A percentile compares a stretch with the other conserved stretches of the same genome.
These are phyloP conservation scores for Talaromyces trachyspermus DNA, from an alignment of 495 filamentous ascomycete genomes.

Conservation along the genomic window DNA sequence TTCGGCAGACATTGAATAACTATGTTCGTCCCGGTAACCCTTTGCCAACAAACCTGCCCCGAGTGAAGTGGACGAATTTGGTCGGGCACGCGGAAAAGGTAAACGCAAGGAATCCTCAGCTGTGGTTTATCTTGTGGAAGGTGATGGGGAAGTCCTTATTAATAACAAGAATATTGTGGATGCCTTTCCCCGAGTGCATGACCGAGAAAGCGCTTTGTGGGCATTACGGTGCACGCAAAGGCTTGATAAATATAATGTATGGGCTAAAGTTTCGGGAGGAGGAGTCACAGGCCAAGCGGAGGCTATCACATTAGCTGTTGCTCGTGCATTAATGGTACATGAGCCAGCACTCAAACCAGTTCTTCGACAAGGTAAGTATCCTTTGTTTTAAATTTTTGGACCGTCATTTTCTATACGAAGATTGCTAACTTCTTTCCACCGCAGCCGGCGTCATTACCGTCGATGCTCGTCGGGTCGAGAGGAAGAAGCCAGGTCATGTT, in stretches of 20 bases:
- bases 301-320: conserved; percentile 86
- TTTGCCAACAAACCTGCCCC: conserved; percentile 49
- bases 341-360: conserved; percentile 85
- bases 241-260: conserved; percentile 95
- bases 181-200: conserved; percentile 79
- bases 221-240: conserved; percentile 73
- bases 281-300: conserved; percentile 94
- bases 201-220: conserved; percentile 92
- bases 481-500: conserved; percentile 93
- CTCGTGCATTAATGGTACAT: conserved; percentile 79
- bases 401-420: conserved; percentile 11
- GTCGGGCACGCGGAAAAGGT: conserved; percentile 69
- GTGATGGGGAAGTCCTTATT: conserved; percentile 78
- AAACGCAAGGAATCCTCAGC: conserved; percentile 80
- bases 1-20: conserved; percentile 51
- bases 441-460: conserved; percentile 87
- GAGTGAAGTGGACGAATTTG: conserved; percentile 58
- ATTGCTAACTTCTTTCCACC: conserved; percentile 19
- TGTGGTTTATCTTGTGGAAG: conserved; percentile 80
- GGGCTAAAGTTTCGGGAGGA: conserved; percentile 73
- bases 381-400: neutral
- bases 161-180: conserved; percentile 78
- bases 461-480: conserved; percentile 86
- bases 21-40: conserved; percentile 75
- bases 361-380: conserved; percentile 73